Evolutionary conservation across 2,329 filamentous ascomycete genomes (phyloP).

Genomic region (Fusarium sp.): DNA sequence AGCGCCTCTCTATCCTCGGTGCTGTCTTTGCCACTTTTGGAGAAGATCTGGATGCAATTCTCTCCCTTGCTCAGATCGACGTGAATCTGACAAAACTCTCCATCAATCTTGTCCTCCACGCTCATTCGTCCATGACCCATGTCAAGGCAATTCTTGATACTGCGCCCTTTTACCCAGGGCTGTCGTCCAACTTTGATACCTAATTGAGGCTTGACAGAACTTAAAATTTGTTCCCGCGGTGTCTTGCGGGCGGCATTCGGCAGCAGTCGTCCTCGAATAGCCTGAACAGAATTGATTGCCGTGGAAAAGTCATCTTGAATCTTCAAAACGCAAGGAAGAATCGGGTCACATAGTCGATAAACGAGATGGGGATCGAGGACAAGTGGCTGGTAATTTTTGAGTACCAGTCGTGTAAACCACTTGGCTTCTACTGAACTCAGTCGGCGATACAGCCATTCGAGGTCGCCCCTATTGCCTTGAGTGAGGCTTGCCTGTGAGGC

Average conservation of each 20-base stretch:
- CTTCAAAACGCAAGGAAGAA: slow-evolving; percentile 76
- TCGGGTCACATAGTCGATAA: slow-evolving; percentile 72
- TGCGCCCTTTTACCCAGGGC: slow-evolving; percentile 73
- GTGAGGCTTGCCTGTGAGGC: slow-evolving; percentile 44
- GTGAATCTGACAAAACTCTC: slow-evolving; percentile 92
- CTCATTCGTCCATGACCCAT: slow-evolving; percentile 74
- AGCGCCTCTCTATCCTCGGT: slow-evolving; percentile 75
- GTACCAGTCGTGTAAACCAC: slow-evolving; percentile 84
- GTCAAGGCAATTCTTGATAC: slow-evolving; percentile 79
- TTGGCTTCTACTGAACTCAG: slow-evolving; percentile 79
- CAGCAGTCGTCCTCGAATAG: slow-evolving; percentile 31
- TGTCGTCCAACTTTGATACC: slow-evolving; percentile 75
- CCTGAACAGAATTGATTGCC: slow-evolving; percentile 67
- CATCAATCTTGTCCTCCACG: slow-evolving; percentile 86
- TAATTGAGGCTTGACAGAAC: slow-evolving; percentile 61
- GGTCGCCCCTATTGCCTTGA: slow-evolving; percentile 53
- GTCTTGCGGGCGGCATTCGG: slow-evolving; percentile 28
- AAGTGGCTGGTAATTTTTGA: slow-evolving; percentile 81
- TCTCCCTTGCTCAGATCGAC: slow-evolving; percentile 71
- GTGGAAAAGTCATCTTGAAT: slow-evolving; percentile 76
- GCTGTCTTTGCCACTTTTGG: slow-evolving; percentile 92
- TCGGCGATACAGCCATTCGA: slow-evolving; percentile 69
- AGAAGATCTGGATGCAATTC: slow-evolving; percentile 81
- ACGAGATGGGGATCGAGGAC: slow-evolving; percentile 68
- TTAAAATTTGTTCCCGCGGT: slow-evolving; percentile 39